A percentile compares a stretch with the other conserved stretches of the same genome.
These are phyloP conservation scores for Cucurbita maxima DNA, from an alignment of 306 rosid species.

Conservation along the genomic window DNA sequence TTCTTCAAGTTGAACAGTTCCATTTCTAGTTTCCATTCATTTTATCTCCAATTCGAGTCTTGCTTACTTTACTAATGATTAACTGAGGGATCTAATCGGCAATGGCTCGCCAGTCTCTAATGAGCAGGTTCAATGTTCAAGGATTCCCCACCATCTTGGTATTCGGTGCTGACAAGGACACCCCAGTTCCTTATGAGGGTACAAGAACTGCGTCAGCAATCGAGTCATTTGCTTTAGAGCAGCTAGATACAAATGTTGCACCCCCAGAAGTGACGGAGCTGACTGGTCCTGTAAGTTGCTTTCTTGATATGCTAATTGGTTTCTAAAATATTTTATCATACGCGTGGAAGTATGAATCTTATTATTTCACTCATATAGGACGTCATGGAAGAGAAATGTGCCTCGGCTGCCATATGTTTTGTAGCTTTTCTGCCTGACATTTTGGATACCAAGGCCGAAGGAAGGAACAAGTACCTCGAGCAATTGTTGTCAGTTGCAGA, in stretches of 20 bases:
- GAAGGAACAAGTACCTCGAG: conserved; percentile 70
- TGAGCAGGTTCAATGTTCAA: conserved; percentile 92
- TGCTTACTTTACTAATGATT: not conserved
- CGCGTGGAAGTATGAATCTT: not conserved
- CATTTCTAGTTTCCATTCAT: not conserved
- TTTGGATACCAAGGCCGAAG: conserved; percentile 94
- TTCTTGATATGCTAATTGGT: not conserved
- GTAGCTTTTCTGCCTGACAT: conserved; percentile 94
- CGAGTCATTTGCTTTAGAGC: conserved; percentile 79
- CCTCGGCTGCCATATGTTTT: conserved; percentile 88
- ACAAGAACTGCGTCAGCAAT: conserved; percentile 74
- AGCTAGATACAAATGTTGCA: conserved; percentile 69
- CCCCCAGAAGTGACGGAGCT: conserved; percentile 95
- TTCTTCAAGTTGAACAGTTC: not conserved
- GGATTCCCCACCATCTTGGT: conserved; percentile 95
- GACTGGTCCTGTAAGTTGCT: conserved; percentile 46
- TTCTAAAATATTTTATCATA: not conserved
- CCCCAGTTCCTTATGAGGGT: conserved; percentile 79
- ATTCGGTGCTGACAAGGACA: conserved; percentile 92
- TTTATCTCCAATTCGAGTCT: not conserved
- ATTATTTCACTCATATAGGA: conserved; percentile 30
- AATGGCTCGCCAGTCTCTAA: conserved; percentile 49
- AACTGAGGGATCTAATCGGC: not conserved
- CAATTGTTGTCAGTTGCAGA: conserved; percentile 77
- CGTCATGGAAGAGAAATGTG: conserved; percentile 84